Conservation (phyloP, 495 filamentous ascomycete genomes). For the Lophiotrema nucula region DNA sequence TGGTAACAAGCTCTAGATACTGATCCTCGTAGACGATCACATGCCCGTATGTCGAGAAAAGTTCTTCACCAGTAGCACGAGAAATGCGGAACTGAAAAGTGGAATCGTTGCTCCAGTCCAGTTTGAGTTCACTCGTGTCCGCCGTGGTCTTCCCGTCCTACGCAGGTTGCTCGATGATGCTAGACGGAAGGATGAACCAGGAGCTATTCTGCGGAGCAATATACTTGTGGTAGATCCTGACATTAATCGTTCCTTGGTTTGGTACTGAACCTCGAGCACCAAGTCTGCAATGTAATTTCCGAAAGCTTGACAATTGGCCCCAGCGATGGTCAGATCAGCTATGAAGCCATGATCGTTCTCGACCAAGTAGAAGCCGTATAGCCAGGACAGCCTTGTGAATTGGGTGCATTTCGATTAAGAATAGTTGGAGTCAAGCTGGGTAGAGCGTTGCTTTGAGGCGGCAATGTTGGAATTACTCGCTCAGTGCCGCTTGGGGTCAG, state of each 20-base stretch:
- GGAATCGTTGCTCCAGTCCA: conserved; percentile 56
- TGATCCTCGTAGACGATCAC: conserved; percentile 60
- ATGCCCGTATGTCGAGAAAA: conserved; percentile 56
- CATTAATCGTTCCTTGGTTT: conserved; percentile 31
- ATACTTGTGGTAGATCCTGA: too few species aligned
- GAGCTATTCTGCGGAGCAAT: too few species aligned
- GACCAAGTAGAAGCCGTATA: conserved; percentile 24
- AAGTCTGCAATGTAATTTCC: conserved; percentile 33
- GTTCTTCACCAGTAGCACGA: conserved; percentile 53
- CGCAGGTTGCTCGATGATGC: too few species aligned
- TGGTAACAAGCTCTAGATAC: conserved; percentile 59
- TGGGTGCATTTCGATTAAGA: conserved; percentile 25
- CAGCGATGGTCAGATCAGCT: conserved; percentile 30
- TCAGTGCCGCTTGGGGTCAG: background rate
- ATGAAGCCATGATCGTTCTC: conserved; percentile 21
- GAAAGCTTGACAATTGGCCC: conserved; percentile 23
- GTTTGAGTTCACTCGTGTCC: conserved; percentile 17
- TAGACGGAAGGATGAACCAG: too few species aligned
- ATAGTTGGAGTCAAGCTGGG: conserved; percentile 28
- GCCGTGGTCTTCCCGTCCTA: conserved; percentile 14
- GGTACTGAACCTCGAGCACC: conserved; percentile 28
- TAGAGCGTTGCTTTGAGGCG: conserved; percentile 7
- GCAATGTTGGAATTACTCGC: conserved; percentile 1
- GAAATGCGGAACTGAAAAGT: conserved; percentile 57
- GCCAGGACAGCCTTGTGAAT: conserved; percentile 31